Percentiles rank a stretch among this genome's conserved stretches.
Conservation (phyloP, 2,329 filamentous ascomycete species). For the Hypoxylon sp. region DNA sequence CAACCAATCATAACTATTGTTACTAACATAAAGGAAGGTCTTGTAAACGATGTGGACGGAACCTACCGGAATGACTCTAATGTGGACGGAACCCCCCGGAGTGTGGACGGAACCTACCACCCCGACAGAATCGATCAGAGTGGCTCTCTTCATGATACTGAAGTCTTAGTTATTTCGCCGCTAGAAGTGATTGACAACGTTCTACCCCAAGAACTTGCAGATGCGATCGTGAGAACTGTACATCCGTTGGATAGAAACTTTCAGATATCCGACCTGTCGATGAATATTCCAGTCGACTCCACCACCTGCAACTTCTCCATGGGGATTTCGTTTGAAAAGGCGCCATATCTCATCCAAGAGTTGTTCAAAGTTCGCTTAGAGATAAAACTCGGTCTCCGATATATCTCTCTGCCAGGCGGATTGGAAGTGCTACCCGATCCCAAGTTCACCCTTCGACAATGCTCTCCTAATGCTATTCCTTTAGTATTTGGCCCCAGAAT, state of each 20-base stretch:
- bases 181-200: background rate
- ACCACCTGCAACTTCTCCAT: background rate
- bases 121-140: no score
- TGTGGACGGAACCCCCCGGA: no score
- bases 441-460: background rate
- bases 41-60: background rate
- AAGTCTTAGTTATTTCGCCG: background rate
- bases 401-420: background rate
- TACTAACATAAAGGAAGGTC: no score
- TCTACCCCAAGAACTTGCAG: background rate
- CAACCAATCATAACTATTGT: no score
- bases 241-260: background rate
- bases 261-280: background rate
- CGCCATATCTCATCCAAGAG: background rate
- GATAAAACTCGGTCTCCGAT: background rate
- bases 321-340: background rate
- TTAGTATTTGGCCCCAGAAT: background rate
- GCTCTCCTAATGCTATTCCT: background rate
- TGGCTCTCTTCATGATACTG: no score
- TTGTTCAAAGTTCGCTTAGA: no score
- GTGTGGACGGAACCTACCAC: no score
- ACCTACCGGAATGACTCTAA: no score
- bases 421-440: background rate
- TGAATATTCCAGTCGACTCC: background rate
- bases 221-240: background rate